A percentile compares a stretch with the other conserved stretches of the same genome.
These are phyloP conservation scores for Betula pendula DNA, from an alignment of 306 rosid genomes.

Conservation along the genomic window DNA sequence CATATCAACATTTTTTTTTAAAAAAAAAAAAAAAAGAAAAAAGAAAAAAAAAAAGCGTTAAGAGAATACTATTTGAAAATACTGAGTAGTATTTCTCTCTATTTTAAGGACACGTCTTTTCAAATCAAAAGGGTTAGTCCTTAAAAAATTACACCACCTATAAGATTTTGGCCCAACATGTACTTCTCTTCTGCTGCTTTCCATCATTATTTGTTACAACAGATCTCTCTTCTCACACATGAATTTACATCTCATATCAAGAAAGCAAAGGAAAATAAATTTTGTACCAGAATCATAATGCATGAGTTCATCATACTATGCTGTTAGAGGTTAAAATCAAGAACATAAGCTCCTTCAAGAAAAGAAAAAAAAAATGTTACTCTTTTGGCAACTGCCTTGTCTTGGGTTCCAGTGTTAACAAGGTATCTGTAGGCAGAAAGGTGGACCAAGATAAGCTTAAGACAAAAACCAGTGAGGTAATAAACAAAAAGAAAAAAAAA, in stretches of 20 bases:
- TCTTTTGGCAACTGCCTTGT: slow-evolving; percentile 85
- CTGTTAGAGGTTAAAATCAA: background rate
- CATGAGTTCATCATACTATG: background rate
- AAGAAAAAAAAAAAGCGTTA: too few species aligned
- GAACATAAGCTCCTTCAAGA: background rate
- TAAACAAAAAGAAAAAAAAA: background rate
- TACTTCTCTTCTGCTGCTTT: background rate
- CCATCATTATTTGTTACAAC: background rate
- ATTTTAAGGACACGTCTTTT: background rate
- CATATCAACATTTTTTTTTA: too few species aligned
- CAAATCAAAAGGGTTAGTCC: background rate
- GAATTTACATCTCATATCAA: background rate
- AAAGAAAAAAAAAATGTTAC: slow-evolving; percentile 31
- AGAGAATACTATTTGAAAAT: too few species aligned
- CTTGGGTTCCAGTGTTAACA: slow-evolving; percentile 83
- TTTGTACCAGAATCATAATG: background rate
- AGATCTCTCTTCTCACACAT: background rate
- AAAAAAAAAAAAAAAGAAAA: too few species aligned
- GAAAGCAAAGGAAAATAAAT: background rate
- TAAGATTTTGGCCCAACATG: background rate
- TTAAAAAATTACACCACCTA: background rate
- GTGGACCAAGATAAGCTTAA: slow-evolving; percentile 6
- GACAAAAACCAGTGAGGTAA: background rate
- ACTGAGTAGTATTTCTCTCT: too few species aligned
- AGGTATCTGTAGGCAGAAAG: slow-evolving; percentile 54